phyloP scores from a whole-genome alignment of 768 basidiomycete genomes.

The Hericium erinaceus region DNA sequence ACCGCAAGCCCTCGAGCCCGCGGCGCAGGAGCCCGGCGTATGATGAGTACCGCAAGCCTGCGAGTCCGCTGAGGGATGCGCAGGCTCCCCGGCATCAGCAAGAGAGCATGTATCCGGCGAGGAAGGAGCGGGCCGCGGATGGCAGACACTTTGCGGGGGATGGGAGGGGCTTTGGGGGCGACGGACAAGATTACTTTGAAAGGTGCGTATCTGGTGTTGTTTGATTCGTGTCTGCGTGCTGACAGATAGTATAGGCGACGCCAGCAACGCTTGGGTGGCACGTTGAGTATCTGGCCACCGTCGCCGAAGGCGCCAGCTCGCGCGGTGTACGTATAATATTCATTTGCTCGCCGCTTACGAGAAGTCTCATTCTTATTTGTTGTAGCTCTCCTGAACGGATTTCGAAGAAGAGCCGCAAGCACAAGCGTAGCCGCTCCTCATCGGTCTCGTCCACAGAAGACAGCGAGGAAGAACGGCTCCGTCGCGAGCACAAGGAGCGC shows the following conservation, averaged over 20 bases:
- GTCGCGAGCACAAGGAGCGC: slow-evolving; percentile 50
- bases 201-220: slow-evolving; percentile 36
- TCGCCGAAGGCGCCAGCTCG: slow-evolving; percentile 67
- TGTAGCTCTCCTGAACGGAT: slow-evolving; percentile 47
- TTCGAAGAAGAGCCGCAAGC: slow-evolving; percentile 42
- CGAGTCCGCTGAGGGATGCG: slow-evolving; percentile 3
- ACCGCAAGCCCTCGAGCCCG: slow-evolving; percentile 20
- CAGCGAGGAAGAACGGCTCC: slow-evolving; percentile 49
- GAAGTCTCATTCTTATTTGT: not conserved
- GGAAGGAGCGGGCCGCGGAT: slow-evolving; percentile 16
- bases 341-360: not conserved
- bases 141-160: slow-evolving; percentile 11
- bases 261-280: slow-evolving; percentile 48
- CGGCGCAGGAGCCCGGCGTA: slow-evolving; percentile 44
- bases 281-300: slow-evolving; percentile 67
- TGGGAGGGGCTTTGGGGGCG: slow-evolving; percentile 18
- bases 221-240: not conserved
- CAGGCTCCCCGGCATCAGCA: slow-evolving; percentile 37
- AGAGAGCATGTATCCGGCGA: slow-evolving; percentile 49
- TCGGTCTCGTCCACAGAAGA: slow-evolving; percentile 33
- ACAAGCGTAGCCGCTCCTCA: slow-evolving; percentile 40
- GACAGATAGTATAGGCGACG: slow-evolving; percentile 46
- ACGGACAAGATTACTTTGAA: slow-evolving; percentile 54
- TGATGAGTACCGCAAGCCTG: slow-evolving; percentile 36
- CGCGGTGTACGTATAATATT: slow-evolving; percentile 33